A percentile compares a stretch with the other conserved stretches of the same genome.
Conservation (phyloP, 106 monocot species). For the Allium sativum region DNA sequence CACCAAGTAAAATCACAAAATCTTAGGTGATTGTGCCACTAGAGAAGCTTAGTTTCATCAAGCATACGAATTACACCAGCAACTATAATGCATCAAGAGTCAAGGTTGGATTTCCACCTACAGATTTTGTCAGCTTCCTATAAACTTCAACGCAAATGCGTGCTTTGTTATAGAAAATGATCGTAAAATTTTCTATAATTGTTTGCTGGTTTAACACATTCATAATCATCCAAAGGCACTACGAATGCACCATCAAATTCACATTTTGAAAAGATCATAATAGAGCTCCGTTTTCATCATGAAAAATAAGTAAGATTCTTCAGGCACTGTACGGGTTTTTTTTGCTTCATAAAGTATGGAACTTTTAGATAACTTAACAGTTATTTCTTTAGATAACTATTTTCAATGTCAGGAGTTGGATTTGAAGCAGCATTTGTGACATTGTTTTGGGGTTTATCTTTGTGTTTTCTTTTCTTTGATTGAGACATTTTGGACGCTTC, state of each 20-base stretch:
- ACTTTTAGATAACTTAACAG: slow-evolving; percentile 41
- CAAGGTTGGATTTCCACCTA: slow-evolving; percentile 72
- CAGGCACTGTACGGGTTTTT: slow-evolving; percentile 30
- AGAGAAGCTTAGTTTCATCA: slow-evolving; percentile 42
- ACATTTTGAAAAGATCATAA: slow-evolving; percentile 89
- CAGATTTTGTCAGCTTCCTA: slow-evolving; percentile 48
- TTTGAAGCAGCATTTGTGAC: background rate
- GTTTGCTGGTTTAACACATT: slow-evolving; percentile 82
- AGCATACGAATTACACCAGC: slow-evolving; percentile 76
- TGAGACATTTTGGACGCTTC: slow-evolving; percentile 1
- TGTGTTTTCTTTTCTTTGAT: slow-evolving; percentile 5
- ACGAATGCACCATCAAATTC: slow-evolving; percentile 80
- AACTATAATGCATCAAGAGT: slow-evolving; percentile 78
- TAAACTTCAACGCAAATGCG: slow-evolving; percentile 66
- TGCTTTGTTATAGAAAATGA: slow-evolving; percentile 75
- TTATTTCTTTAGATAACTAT: slow-evolving; percentile 46
- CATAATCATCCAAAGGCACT: slow-evolving; percentile 94
- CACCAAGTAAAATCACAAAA: slow-evolving; percentile 78
- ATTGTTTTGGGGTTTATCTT: background rate
- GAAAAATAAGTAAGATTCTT: slow-evolving; percentile 67
- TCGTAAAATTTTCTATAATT: slow-evolving; percentile 69
- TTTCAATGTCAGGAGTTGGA: background rate
- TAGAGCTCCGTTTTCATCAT: slow-evolving; percentile 76
- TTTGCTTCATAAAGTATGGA: slow-evolving; percentile 30
- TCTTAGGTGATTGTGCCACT: slow-evolving; percentile 47